Percentiles rank a stretch among this genome's conserved stretches.
Conservation (phyloP, 805 yeast species). For the Ogataea salicorniae region DNA sequence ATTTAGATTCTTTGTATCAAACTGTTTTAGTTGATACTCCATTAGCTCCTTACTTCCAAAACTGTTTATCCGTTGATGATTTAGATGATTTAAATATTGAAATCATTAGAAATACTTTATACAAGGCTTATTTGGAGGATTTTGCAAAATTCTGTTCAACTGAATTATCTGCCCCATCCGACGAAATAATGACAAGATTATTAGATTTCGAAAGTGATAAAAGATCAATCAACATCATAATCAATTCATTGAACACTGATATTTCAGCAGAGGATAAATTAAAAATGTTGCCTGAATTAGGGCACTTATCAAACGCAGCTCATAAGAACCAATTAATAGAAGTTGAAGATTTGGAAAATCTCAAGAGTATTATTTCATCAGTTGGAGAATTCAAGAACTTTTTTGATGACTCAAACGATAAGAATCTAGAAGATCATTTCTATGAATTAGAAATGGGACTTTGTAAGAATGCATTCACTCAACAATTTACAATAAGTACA, state of each 20-base stretch:
- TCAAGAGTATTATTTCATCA: constrained; percentile 57
- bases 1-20: constrained; percentile 85
- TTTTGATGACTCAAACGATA: constrained; percentile 44
- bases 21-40: constrained; percentile 96
- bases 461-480: constrained; percentile 91
- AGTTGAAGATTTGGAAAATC: constrained; percentile 82
- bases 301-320: constrained; percentile 68
- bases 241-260: constrained; percentile 84
- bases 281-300: constrained; percentile 73
- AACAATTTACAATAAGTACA: constrained; percentile 86
- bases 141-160: constrained; percentile 60
- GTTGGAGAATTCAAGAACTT: constrained; percentile 63
- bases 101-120: constrained; percentile 84
- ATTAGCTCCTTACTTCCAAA: constrained; percentile 91
- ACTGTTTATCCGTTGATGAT: constrained; percentile 81
- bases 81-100: constrained; percentile 95
- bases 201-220: constrained; percentile 92
- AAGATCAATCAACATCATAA: constrained; percentile 83
- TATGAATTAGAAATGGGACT: constrained; percentile 88
- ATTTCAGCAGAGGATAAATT: constrained; percentile 68
- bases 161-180: constrained; percentile 68
- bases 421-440: constrained; percentile 88
- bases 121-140: constrained; percentile 89
- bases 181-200: constrained; percentile 72
- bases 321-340: constrained; percentile 60